Evolutionary conservation across 495 filamentous ascomycete species (phyloP).

Genomic region (Hyaloscypha variabilis): DNA sequence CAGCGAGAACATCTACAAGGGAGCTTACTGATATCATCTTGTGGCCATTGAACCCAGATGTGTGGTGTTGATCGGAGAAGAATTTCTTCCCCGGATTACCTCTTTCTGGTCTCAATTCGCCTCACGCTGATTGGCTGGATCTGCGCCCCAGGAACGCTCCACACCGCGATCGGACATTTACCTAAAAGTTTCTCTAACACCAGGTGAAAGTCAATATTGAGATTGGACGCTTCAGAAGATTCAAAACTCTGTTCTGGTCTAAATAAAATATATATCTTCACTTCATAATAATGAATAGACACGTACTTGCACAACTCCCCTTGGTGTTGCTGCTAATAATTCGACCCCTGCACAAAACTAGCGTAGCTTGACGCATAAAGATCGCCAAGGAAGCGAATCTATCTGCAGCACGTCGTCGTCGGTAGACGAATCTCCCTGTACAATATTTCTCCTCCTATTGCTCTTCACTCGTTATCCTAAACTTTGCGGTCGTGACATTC

Average conservation of each 20-base stretch:
- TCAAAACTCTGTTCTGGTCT: background rate
- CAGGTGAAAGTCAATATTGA: background rate
- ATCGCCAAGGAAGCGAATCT: conserved; percentile 21
- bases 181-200: background rate
- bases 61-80: conserved; percentile 5
- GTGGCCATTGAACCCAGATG: conserved; percentile 20
- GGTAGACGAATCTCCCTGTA: conserved; percentile 1
- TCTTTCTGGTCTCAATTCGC: conserved; percentile 3
- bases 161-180: conserved; percentile 12
- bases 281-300: background rate
- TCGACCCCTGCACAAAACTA: conserved; percentile 12
- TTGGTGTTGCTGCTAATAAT: background rate
- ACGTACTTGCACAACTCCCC: background rate
- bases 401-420: conserved; percentile 16
- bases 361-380: conserved; percentile 16
- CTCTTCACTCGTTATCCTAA: background rate
- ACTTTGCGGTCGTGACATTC: background rate
- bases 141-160: background rate
- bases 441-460: background rate
- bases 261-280: background rate
- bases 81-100: conserved; percentile 24
- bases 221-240: background rate
- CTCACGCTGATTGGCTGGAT: conserved; percentile 11
- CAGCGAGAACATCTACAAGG: background rate
- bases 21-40: conserved; percentile 31